Evolutionary conservation across 306 rosid species (phyloP).

Genomic region (Vicia faba): DNA sequence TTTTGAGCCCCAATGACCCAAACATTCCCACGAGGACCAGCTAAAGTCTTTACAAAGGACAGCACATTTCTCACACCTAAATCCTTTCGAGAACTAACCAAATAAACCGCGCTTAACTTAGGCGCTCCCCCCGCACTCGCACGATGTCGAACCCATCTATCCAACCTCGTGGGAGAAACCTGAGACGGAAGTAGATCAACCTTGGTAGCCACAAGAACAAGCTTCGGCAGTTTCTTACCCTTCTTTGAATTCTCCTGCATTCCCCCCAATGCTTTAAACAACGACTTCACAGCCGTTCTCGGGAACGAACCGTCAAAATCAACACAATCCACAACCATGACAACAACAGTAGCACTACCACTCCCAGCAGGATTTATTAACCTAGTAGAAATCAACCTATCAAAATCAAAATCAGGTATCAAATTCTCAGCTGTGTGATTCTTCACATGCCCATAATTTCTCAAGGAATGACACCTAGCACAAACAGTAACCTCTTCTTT

Average conservation of each 20-base stretch:
- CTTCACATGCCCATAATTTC: slow-evolving; percentile 88
- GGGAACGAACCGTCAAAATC: slow-evolving; percentile 97
- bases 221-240: slow-evolving; percentile 71
- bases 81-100: slow-evolving; percentile 86
- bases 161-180: slow-evolving; percentile 87
- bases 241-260: slow-evolving; percentile 53
- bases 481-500: slow-evolving; percentile 91
- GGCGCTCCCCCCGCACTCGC: slow-evolving; percentile 82
- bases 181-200: slow-evolving; percentile 86
- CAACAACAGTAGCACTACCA: slow-evolving; percentile 68
- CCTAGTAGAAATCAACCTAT: slow-evolving; percentile 73
- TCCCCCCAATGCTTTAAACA: slow-evolving; percentile 68
- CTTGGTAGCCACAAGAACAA: slow-evolving; percentile 92
- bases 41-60: slow-evolving; percentile 70
- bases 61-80: slow-evolving; percentile 75
- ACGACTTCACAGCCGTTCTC: slow-evolving; percentile 66
- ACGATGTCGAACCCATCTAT: slow-evolving; percentile 85
- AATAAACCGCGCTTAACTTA: slow-evolving; percentile 71
- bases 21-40: slow-evolving; percentile 96
- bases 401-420: slow-evolving; percentile 92
- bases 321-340: slow-evolving; percentile 94
- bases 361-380: slow-evolving; percentile 71
- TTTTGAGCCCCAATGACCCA: slow-evolving; percentile 98
- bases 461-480: slow-evolving; percentile 90
- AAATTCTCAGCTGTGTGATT: slow-evolving; percentile 82